phyloP scores from a whole-genome alignment of 768 basidiomycete species.

The Neoboletus subvelutipes region DNA sequence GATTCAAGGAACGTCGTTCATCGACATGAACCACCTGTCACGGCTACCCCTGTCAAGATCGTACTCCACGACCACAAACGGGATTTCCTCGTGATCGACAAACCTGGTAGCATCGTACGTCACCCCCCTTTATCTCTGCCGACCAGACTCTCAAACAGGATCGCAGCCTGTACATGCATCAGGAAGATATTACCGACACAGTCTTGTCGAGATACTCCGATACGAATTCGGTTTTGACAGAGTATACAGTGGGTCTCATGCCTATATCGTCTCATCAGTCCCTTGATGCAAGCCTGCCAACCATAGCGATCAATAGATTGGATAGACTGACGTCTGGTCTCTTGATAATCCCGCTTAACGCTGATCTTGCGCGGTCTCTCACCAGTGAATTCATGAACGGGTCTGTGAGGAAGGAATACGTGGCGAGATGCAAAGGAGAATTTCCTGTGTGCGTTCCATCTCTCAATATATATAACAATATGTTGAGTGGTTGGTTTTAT shows the following conservation, averaged over 20 bases:
- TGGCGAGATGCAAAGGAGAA: constrained; percentile 81
- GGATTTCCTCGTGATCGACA: constrained; percentile 89
- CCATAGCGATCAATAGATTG: constrained; percentile 84
- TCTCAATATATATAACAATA: neutral
- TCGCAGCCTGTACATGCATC: constrained; percentile 86
- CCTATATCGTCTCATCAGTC: neutral
- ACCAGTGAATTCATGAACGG: constrained; percentile 82
- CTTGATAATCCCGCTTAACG: constrained; percentile 86
- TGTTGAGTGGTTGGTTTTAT: neutral
- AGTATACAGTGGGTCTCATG: constrained; percentile 68
- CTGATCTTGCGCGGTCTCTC: constrained; percentile 63
- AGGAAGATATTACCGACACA: constrained; percentile 88
- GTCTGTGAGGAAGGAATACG: constrained; percentile 86
- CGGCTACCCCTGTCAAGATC: constrained; percentile 77
- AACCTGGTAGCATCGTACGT: constrained; percentile 95
- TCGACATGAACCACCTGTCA: constrained; percentile 96
- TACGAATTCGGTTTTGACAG: constrained; percentile 80
- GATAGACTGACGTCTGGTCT: constrained; percentile 94
- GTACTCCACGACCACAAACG: constrained; percentile 75
- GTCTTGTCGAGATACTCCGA: constrained; percentile 82
- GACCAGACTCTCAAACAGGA: neutral
- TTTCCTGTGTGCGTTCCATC: constrained; percentile 74
- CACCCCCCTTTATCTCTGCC: constrained; percentile 11
- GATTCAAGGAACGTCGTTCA: constrained; percentile 80
- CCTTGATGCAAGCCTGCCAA: neutral